Evolutionary conservation across 352 stramenopile genomes (phyloP), one percentile per base, ranked within the genome.

Genomic region (Globisporangium lucens): DNA sequence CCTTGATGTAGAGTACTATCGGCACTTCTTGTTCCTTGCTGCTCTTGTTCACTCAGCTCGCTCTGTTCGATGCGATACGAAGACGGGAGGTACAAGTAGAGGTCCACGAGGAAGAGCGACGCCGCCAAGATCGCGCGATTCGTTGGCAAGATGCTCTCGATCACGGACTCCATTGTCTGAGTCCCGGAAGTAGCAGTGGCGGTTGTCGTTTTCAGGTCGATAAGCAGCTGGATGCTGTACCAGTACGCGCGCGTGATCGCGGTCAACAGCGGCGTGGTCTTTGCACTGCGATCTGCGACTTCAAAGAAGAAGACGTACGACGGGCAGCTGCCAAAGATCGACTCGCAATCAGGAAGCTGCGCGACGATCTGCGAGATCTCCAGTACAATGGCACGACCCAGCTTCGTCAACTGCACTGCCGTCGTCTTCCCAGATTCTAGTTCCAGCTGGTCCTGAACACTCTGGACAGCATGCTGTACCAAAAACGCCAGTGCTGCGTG

Each of bases 221-320:
- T 35, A 3, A 94, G 55, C 33, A 79, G 6, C 41, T 82, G 75
- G 59, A 92, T 68, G 20, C 64, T 74, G 61, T 88, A 88, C 82
- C 80, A 90, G 66, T 84, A 92, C 57, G 78, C 79, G 7, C 68
- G 79, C 22, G 72, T 78, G 24, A 91, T 75, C 4, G 83, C 71
- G 20, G 74, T 81, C 56, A 94, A 66, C 13, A 92, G 61, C 20
- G 86, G 86, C 22, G 86, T 90, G 0, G 78, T 79, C 66, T 66
- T 74, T 46, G 78, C 69, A 61, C 73, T 66, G 49, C 67, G 73
- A n/a, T 76, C 72, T 5, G 72, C 81, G 17, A 91, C 75, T 36
- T 90, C 81, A 56, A 94, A 91, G 58, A 79, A 94, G 68, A 85
- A 92, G 17, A 82, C 76, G 63, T 94, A 94, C 1, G 75, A 62